Percentiles rank a stretch among this genome's conserved stretches.
These are phyloP conservation scores for Aureobasidium vineae DNA, from an alignment of 2,329 filamentous ascomycete genomes.

Conservation along the genomic window DNA sequence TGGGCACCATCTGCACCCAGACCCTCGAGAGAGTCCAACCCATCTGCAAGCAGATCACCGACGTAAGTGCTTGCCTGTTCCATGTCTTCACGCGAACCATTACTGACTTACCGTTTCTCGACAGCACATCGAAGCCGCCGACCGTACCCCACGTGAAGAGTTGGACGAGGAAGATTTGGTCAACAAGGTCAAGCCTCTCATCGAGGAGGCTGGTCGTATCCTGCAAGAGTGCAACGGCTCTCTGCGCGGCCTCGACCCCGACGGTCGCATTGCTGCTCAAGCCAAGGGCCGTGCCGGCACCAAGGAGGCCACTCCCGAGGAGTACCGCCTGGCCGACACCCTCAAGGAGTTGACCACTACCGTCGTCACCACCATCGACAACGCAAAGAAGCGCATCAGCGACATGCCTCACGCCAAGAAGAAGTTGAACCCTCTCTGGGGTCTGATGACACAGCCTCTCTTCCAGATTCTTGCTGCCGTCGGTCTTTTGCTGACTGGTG, in stretches of 20 bases:
- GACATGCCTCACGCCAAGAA: conserved; percentile 95
- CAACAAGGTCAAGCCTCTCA: conserved; percentile 78
- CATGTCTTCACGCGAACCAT: not conserved
- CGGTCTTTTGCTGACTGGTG: conserved; percentile 75
- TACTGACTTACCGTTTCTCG: conserved; percentile 34
- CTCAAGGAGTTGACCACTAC: conserved; percentile 83
- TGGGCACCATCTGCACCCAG: conserved; percentile 69
- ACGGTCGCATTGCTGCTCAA: conserved; percentile 78
- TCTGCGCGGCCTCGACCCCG: conserved; percentile 84
- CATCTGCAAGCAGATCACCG: conserved; percentile 80
- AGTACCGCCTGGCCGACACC: conserved; percentile 78
- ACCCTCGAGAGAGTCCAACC: conserved; percentile 81
- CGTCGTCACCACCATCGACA: conserved; percentile 80
- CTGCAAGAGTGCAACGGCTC: conserved; percentile 82
- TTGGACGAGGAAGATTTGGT: conserved; percentile 89
- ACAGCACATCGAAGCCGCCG: conserved; percentile 73
- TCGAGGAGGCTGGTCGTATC: conserved; percentile 80
- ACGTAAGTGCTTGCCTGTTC: conserved; percentile 52
- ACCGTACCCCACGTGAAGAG: conserved; percentile 79
- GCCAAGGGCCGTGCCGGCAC: conserved; percentile 77
- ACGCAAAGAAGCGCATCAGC: conserved; percentile 81
- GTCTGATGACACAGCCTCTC: conserved; percentile 74
- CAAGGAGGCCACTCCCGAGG: conserved; percentile 75
- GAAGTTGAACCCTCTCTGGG: conserved; percentile 88
- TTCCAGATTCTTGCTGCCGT: conserved; percentile 92